Evolutionary conservation across 176 grass and related monocot species (phyloP).

Genomic region (Rhipidocladum racemiflorum): DNA sequence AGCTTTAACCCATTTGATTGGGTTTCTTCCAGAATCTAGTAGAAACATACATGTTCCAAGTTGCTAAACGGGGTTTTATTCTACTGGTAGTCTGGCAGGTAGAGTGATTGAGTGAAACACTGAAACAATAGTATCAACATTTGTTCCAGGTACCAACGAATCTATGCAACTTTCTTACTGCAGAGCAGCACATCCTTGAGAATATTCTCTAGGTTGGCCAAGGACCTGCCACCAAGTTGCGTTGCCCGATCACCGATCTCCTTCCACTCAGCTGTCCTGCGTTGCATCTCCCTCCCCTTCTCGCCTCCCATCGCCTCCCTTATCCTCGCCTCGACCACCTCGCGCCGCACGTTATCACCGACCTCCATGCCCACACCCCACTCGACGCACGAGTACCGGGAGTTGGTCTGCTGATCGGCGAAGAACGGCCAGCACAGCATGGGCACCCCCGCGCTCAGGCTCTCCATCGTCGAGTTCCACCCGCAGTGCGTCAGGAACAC

Average conservation of each 20-base stretch:
- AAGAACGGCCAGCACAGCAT: slow-evolving; percentile 54
- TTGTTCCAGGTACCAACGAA: neutral
- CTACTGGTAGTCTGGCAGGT: too few relatives aligned
- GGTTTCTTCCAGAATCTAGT: too few relatives aligned
- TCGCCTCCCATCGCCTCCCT: slow-evolving; percentile 36
- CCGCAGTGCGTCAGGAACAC: slow-evolving; percentile 75
- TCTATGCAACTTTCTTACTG: neutral
- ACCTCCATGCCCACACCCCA: slow-evolving; percentile 53
- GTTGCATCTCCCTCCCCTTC: slow-evolving; percentile 41
- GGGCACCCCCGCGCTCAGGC: slow-evolving; percentile 27
- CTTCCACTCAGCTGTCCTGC: slow-evolving; percentile 35
- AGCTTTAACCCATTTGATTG: too few relatives aligned
- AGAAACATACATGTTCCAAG: too few relatives aligned
- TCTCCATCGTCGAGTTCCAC: slow-evolving; percentile 83
- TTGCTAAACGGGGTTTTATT: too few relatives aligned
- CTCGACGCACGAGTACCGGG: slow-evolving; percentile 34
- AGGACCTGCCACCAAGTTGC: neutral
- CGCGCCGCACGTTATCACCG: slow-evolving; percentile 25
- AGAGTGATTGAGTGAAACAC: too few relatives aligned
- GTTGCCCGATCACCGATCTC: neutral
- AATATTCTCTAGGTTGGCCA: slow-evolving; percentile 15
- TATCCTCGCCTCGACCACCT: slow-evolving; percentile 32
- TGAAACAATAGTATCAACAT: too few relatives aligned
- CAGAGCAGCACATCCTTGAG: slow-evolving; percentile 21
- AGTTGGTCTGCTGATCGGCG: slow-evolving; percentile 50